phyloP scores from a whole-genome alignment of 2,329 filamentous ascomycete genomes.

The Ophiocordyceps australis region DNA sequence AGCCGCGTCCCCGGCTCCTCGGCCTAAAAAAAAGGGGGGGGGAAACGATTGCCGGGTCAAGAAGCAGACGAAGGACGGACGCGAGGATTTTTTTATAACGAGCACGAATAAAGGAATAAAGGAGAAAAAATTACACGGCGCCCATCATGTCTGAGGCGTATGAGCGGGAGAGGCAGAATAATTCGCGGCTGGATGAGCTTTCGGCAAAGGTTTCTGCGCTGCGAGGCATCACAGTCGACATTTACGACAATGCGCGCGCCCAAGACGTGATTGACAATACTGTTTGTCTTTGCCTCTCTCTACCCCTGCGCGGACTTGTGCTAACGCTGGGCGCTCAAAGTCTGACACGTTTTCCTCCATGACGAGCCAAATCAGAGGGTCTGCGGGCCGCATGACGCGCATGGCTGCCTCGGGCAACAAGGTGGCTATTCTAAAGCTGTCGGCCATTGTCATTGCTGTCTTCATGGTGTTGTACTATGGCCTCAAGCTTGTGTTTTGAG shows the following conservation, averaged over 20 bases:
- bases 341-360: constrained; percentile 85
- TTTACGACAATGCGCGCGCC: constrained; percentile 86
- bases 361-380: constrained; percentile 65
- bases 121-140: no score
- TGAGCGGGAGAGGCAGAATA: constrained; percentile 80
- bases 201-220: constrained; percentile 81
- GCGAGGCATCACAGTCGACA: constrained; percentile 87
- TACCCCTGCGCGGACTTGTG: no score
- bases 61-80: no score
- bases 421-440: constrained; percentile 75
- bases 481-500: constrained; percentile 42
- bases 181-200: constrained; percentile 81
- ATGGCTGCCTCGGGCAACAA: constrained; percentile 90
- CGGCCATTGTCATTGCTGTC: constrained; percentile 58
- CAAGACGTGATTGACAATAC: constrained; percentile 80
- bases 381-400: constrained; percentile 60
- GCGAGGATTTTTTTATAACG: no score
- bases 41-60: no score
- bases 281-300: constrained; percentile 26
- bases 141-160: constrained; percentile 52
- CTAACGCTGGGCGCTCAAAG: constrained; percentile 31
- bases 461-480: constrained; percentile 65
- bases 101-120: no score
- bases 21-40: no score
- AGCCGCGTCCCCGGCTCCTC: no score